A percentile compares a stretch with the other conserved stretches of the same genome.
Conservation (phyloP, 225 moss, liverwort and hornwort genomes). For the Physcomitrellopsis africana region DNA sequence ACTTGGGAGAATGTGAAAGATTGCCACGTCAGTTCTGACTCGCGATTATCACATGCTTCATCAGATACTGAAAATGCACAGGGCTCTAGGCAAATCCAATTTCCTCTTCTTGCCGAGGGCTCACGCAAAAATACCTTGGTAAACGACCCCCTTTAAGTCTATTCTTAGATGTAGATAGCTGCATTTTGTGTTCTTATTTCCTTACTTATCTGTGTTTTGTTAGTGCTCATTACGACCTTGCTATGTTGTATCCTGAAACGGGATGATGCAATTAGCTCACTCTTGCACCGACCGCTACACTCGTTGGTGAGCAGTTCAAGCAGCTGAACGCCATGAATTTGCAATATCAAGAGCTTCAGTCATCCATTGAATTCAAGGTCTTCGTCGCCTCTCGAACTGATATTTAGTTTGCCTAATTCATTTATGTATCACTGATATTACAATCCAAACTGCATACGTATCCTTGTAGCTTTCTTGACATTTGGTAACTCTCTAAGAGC, state of each 20-base stretch:
- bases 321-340: slow-evolving; percentile 56
- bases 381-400: background rate
- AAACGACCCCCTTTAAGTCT: slow-evolving; percentile 16
- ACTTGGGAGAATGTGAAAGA: slow-evolving; percentile 73
- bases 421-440: background rate
- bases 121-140: slow-evolving; percentile 42
- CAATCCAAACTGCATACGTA: background rate
- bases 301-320: slow-evolving; percentile 56
- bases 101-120: slow-evolving; percentile 28
- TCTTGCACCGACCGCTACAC: slow-evolving; percentile 9
- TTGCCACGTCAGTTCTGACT: slow-evolving; percentile 54
- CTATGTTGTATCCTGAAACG: background rate
- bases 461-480: slow-evolving; percentile 1
- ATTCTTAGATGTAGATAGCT: slow-evolving; percentile 1
- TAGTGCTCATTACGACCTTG: background rate
- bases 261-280: background rate
- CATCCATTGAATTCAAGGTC: slow-evolving; percentile 64
- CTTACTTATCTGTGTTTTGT: background rate
- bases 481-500: background rate
- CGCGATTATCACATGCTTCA: slow-evolving; percentile 46
- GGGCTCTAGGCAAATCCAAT: slow-evolving; percentile 30
- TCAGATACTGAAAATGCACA: slow-evolving; percentile 39
- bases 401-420: background rate
- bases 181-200: slow-evolving; percentile 18
- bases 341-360: slow-evolving; percentile 59